Percentiles rank a stretch among this genome's conserved stretches.
These are phyloP conservation scores for Diplocarpon mali DNA, from an alignment of 2,329 filamentous ascomycete species.

Conservation along the genomic window DNA sequence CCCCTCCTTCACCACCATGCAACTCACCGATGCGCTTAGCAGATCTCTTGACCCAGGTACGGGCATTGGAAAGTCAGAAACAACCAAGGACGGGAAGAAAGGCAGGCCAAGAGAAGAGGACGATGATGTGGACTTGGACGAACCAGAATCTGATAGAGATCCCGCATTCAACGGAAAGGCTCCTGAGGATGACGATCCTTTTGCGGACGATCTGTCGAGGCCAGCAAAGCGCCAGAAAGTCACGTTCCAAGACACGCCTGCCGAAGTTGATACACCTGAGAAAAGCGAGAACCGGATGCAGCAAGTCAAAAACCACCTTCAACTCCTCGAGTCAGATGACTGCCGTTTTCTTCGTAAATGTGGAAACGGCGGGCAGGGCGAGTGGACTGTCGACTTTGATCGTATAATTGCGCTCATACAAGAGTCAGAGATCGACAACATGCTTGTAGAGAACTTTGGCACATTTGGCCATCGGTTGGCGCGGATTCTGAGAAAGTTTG, in stretches of 20 bases:
- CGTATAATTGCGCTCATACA: conserved; percentile 59
- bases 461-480: conserved; percentile 70
- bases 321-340: conserved; percentile 58
- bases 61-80: conserved; percentile 47
- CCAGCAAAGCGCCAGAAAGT: conserved; percentile 30
- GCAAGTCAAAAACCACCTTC: conserved; percentile 61
- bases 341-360: conserved; percentile 58
- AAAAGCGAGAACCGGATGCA: conserved; percentile 35
- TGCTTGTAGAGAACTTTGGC: conserved; percentile 69
- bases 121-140: conserved; percentile 12
- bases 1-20: conserved; percentile 39
- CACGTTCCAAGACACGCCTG: conserved; percentile 38
- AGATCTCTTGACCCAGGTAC: conserved; percentile 40
- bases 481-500: conserved; percentile 73
- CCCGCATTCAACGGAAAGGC: conserved; percentile 7
- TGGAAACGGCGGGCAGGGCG: conserved; percentile 49
- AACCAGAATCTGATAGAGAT: conserved; percentile 13
- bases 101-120: conserved; percentile 12
- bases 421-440: conserved; percentile 69
- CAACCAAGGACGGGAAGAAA: conserved; percentile 31
- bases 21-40: conserved; percentile 44
- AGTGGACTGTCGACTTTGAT: conserved; percentile 81
- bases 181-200: conserved; percentile 15
- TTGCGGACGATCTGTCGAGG: conserved; percentile 17
- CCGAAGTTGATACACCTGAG: conserved; percentile 7